Percentiles rank a stretch among this genome's conserved stretches.
These are phyloP conservation scores for Fonsecaea pugnacius DNA, from an alignment of 2,329 filamentous ascomycete genomes.

Conservation along the genomic window DNA sequence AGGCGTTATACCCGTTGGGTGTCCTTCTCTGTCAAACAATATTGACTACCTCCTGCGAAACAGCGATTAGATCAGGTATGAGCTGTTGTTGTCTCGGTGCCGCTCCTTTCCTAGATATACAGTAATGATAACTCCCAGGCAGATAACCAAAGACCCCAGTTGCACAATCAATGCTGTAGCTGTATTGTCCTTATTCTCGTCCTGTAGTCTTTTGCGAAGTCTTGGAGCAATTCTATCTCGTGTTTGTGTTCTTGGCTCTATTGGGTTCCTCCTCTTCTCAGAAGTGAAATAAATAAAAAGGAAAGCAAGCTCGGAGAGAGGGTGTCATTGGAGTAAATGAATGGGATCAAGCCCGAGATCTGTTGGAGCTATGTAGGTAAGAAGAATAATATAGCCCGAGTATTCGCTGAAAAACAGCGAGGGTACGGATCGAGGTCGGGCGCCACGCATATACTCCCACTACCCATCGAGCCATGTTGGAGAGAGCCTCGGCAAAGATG, in stretches of 20 bases:
- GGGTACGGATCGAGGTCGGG: constrained; percentile 1
- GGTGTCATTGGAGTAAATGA: too few species aligned
- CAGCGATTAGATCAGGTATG: background rate
- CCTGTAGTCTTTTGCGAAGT: background rate
- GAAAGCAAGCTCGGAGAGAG: background rate
- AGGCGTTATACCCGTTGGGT: background rate
- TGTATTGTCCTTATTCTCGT: background rate
- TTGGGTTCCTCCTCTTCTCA: background rate
- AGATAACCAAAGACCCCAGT: too few species aligned
- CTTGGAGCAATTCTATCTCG: background rate
- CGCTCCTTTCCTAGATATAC: background rate
- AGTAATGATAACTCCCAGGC: background rate
- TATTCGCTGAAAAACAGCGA: background rate
- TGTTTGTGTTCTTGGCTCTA: background rate
- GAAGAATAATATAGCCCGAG: background rate
- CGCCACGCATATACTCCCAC: background rate
- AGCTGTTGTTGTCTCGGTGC: background rate
- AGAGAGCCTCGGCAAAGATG: constrained; percentile 3
- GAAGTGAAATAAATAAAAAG: background rate
- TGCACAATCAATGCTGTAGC: background rate
- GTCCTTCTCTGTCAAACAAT: too few species aligned
- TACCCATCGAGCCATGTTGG: background rate
- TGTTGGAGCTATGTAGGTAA: background rate
- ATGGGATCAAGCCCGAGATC: background rate
- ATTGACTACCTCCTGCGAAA: too few species aligned